Conservation (phyloP, 495 filamentous ascomycete species). For the Hypoxylon crocopeplum region DNA sequence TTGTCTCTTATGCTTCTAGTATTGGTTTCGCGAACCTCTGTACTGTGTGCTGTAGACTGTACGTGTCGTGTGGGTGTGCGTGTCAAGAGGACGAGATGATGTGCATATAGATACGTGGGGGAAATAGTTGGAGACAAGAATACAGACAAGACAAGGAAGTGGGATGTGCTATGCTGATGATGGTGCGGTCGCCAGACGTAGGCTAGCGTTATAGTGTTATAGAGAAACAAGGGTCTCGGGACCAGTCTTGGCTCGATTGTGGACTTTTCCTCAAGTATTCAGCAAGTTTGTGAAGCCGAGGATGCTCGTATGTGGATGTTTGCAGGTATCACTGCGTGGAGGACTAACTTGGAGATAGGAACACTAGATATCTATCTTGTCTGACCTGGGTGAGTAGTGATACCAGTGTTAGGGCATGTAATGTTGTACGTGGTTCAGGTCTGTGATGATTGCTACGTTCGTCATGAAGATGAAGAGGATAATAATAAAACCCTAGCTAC, state of each 20-base stretch:
- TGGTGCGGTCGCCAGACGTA: constrained; percentile 12
- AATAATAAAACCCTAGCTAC: constrained; percentile 9
- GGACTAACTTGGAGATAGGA: background rate
- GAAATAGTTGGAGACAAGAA: background rate
- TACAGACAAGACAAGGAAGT: constrained; percentile 5
- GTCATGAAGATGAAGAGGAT: constrained; percentile 6
- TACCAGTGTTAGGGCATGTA: constrained; percentile 1
- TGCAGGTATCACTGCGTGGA: constrained; percentile 3
- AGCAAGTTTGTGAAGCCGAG: constrained; percentile 8
- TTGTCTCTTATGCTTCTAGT: background rate
- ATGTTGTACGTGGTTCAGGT: constrained; percentile 2
- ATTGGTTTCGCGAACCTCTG: background rate
- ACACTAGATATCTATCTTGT: constrained; percentile 11
- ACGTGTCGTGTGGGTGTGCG: background rate
- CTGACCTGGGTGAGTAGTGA: constrained; percentile 4
- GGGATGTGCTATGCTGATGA: constrained; percentile 16
- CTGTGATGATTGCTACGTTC: constrained; percentile 30
- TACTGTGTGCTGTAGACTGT: background rate
- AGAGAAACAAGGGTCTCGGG: constrained; percentile 14
- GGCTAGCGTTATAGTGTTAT: constrained; percentile 16
- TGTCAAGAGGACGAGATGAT: background rate
- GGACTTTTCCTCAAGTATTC: background rate
- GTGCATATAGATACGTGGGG: constrained; percentile 6
- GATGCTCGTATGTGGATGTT: constrained; percentile 8
- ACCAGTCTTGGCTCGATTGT: background rate